Evolutionary conservation across 352 stramenopile genomes (phyloP).

Genomic region (Phytophthora colocasiae): DNA sequence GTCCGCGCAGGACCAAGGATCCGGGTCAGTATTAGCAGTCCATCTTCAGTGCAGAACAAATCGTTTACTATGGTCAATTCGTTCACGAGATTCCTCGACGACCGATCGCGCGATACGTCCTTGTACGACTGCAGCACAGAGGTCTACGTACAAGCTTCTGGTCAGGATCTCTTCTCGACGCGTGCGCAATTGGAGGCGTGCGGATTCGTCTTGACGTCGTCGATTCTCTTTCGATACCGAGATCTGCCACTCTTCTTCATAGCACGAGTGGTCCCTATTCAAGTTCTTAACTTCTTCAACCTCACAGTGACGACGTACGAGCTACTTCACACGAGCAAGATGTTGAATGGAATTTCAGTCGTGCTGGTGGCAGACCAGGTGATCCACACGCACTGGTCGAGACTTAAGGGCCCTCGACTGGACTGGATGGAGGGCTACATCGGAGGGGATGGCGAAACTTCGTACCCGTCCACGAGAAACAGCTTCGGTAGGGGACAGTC

Average conservation of each 20-base stretch:
- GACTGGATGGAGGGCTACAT: constrained; percentile 27
- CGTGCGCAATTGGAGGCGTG: constrained; percentile 38
- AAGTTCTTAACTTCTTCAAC: constrained; percentile 44
- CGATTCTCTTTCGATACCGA: constrained; percentile 43
- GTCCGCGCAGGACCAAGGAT: constrained; percentile 1
- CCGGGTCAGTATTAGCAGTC: no score
- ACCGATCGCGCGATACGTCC: constrained; percentile 30
- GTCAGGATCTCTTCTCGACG: constrained; percentile 25
- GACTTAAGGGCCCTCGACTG: constrained; percentile 28
- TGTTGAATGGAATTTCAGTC: constrained; percentile 24
- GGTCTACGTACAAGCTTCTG: constrained; percentile 30
- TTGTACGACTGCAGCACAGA: constrained; percentile 41
- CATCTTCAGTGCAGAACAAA: neutral
- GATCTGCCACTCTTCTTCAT: constrained; percentile 38
- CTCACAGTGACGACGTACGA: constrained; percentile 44
- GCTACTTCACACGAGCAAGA: constrained; percentile 22
- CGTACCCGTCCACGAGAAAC: constrained; percentile 9
- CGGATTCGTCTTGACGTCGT: constrained; percentile 39
- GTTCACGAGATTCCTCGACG: constrained; percentile 48
- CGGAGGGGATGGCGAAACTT: constrained; percentile 19
- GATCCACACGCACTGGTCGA: constrained; percentile 35
- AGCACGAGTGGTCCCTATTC: constrained; percentile 29
- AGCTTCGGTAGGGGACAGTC: constrained; percentile 6
- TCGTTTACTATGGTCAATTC: constrained; percentile 25
- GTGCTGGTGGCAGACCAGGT: constrained; percentile 37